Evolutionary conservation across 805 yeast genomes (phyloP), one percentile per base, ranked within the genome.

Genomic region (Schizosaccharomyces pombe): DNA sequence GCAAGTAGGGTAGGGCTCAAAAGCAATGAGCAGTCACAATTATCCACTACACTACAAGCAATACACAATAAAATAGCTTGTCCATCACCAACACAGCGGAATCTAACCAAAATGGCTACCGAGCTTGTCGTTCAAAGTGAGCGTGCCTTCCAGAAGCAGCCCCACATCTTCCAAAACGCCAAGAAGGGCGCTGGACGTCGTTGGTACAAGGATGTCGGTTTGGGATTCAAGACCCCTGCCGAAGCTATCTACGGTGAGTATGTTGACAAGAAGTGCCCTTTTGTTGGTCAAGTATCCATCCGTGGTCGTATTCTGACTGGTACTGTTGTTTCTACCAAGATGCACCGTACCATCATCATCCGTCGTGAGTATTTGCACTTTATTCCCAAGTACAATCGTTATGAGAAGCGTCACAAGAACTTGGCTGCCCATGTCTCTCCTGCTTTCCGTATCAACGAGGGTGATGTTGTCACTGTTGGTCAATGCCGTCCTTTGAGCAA

Each of bases 111-210:
- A 55, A 91, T 89, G 97, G 93, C 97, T 73, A 83, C 97, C 76
- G 98, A 91, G 82, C 85, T 91, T 79, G 89, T 95, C 75, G 98
- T 91, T 79, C 98, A 91, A 82, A 83, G 96, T 73, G 98, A 91
- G 82, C 89, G 94, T 78, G 98, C 98, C 86, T 91, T 82, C 95
- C 98, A 91, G 82, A 91, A 91, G 99, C 99, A 91, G 85, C 98
- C 97, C 28, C 98, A 91, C 81, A 89, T 91, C 81, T 91, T 91
- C 94, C 87, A 86, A 78, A 91, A 91, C 89, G 86, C 97, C 81
- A 91, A 91, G 85, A 91, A 91, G 91, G 47, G 24, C 43, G 39
- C 24, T 26, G 53, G 39, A 14, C 54, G 54, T 31, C 91, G 99
- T 85, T 91, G 99, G 99, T 87, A 80, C 74, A 91, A 91, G 83